Evolutionary conservation across 176 grass and related monocot genomes (phyloP), one percentile per base, ranked within the genome.

Genomic region (Paspalum vaginatum): DNA sequence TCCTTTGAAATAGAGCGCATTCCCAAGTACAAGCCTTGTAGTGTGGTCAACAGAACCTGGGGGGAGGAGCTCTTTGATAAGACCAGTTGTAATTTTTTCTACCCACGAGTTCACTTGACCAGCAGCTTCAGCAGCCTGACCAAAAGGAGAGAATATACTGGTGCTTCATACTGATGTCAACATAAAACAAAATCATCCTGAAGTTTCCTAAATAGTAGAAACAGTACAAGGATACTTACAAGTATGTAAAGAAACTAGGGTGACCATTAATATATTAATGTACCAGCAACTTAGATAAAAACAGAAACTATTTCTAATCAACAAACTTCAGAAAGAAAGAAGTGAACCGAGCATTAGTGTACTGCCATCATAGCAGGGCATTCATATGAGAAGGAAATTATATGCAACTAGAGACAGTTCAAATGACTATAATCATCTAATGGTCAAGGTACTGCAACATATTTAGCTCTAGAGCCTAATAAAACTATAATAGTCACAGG

Each of bases 1-100:
- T 45, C 91, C 91, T 63, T 91, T 91, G 65, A 97, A 97, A 86
- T 97, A 97, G 2, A 97, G 81, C 3, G 94, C 91, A 78, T 93
- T 97, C 11, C 89, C 79, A 70, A 97, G 79, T 53, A 97, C 77
- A 74, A 97, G 77, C n/a, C 89, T 86, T 8, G 91, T 91, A 38
- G 47, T 84, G 4, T 20, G 52, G 2, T 85, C 74, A 80, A 93
- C 84, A 81, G 84, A 91, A 7, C 84, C 84, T n/a, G 59, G 17
- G 43, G 85, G 86, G 15, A 93, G 87, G 57, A 97, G 75, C 47
- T 89, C 71, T 65, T 89, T 93, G 71, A 97, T 93, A 37, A 89
- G 87, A 70, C 87, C 89, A 54, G 86, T 65, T 37, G 94, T 97
- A 27, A 54, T 65, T 16, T 71, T 89, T 49, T 91, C 89, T 6